phyloP scores from a whole-genome alignment of 768 basidiomycete genomes.

The Phaeotremella fagi region DNA sequence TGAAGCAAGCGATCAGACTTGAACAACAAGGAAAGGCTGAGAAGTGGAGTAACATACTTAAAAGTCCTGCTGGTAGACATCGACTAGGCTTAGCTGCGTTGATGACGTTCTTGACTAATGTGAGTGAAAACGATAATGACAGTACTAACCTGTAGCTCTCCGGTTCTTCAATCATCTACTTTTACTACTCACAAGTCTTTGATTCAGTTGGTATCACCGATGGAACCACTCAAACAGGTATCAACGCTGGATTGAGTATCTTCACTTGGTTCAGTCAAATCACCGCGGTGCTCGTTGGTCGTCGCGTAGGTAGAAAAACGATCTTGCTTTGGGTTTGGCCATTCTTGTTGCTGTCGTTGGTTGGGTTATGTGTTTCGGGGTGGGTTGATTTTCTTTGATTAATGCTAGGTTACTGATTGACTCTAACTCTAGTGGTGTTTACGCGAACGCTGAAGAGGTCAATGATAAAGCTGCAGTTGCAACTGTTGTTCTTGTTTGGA shows the following conservation, averaged over 20 bases:
- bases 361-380: conserved; percentile 41
- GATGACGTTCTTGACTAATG: conserved; percentile 45
- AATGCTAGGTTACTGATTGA: conserved; percentile 4
- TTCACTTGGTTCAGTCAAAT: conserved; percentile 48
- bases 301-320: conserved; percentile 42
- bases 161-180: conserved; percentile 47
- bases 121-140: conserved; percentile 12
- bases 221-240: conserved; percentile 49
- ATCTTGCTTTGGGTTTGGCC: conserved; percentile 49
- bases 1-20: conserved; percentile 45
- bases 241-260: conserved; percentile 47
- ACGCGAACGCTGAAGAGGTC: conserved; percentile 24
- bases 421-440: conserved; percentile 35
- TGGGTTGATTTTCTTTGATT: conserved; percentile 11
- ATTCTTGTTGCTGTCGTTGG: conserved; percentile 35
- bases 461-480: conserved; percentile 38
- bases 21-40: conserved; percentile 46
- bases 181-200: conserved; percentile 47
- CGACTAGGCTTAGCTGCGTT: conserved; percentile 44
- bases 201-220: conserved; percentile 48
- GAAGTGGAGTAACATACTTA: conserved; percentile 46
- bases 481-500: conserved; percentile 45
- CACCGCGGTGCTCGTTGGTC: conserved; percentile 38
- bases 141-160: not conserved
- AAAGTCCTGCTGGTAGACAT: conserved; percentile 37